phyloP scores from a whole-genome alignment of 108 stramenopile species.

The Cylindrotheca fusiformis region DNA sequence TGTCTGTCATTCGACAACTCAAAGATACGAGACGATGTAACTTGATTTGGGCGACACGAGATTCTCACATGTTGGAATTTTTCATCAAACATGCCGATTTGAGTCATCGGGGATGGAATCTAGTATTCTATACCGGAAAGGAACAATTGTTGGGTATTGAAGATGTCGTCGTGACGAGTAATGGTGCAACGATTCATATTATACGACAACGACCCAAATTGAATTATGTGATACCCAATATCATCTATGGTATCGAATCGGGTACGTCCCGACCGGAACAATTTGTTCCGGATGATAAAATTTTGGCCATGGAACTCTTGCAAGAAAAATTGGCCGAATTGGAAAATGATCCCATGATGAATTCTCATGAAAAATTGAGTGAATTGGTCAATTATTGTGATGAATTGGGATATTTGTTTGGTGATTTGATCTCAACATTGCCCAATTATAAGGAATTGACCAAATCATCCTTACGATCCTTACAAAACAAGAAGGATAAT shows the following conservation, averaged over 20 bases:
- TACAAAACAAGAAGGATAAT: not conserved
- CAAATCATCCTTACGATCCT: not conserved
- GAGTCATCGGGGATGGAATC: constrained; percentile 29
- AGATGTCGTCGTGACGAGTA: constrained; percentile 3
- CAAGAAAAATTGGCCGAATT: not conserved
- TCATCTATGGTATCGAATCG: constrained; percentile 39
- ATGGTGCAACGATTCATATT: constrained; percentile 18
- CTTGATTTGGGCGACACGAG: constrained; percentile 35
- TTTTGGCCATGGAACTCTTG: constrained; percentile 1
- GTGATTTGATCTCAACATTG: not conserved
- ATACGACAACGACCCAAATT: constrained; percentile 36
- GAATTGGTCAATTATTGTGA: not conserved
- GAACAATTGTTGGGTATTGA: constrained; percentile 1
- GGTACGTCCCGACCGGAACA: constrained; percentile 22
- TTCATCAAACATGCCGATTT: constrained; percentile 30
- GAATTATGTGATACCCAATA: constrained; percentile 31
- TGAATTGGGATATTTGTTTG: not conserved
- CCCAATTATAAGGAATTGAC: not conserved
- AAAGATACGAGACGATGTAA: constrained; percentile 29
- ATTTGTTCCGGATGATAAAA: constrained; percentile 7
- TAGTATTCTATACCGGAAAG: constrained; percentile 50
- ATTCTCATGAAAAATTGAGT: not conserved
- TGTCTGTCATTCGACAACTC: constrained; percentile 29
- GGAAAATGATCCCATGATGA: not conserved
- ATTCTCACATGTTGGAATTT: constrained; percentile 40